Evolutionary conservation across 2,329 filamentous ascomycete genomes (phyloP).

Genomic region (Aspergillus thermomutatus): DNA sequence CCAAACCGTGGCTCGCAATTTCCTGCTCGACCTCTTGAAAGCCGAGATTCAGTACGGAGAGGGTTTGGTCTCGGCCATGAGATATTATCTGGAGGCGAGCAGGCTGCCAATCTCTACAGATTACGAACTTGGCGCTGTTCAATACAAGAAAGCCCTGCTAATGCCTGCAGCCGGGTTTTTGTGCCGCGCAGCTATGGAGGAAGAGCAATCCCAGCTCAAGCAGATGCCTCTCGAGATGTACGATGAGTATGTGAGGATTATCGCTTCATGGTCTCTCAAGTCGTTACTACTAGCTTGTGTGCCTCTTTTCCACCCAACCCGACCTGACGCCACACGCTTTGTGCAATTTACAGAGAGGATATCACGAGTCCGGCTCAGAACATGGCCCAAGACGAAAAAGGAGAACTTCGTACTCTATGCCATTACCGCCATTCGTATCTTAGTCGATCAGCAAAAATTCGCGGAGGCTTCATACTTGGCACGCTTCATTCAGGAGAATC

Average conservation of each 20-base stretch:
- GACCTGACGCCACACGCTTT: constrained; percentile 31
- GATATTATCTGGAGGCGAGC: constrained; percentile 27
- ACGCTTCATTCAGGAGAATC: constrained; percentile 27
- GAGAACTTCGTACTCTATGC: constrained; percentile 31
- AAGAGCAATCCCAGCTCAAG: constrained; percentile 19
- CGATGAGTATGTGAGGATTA: constrained; percentile 27
- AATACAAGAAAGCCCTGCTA: constrained; percentile 18
- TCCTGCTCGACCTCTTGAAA: constrained; percentile 30
- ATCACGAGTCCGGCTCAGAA: constrained; percentile 16
- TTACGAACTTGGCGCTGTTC: constrained; percentile 2
- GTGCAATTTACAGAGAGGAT: constrained; percentile 25
- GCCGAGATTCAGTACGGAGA: constrained; percentile 34
- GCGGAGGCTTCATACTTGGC: constrained; percentile 29
- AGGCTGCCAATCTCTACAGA: constrained; percentile 16
- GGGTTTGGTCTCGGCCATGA: constrained; percentile 30
- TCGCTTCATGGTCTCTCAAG: constrained; percentile 21
- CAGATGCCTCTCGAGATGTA: constrained; percentile 28
- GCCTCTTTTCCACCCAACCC: constrained; percentile 36
- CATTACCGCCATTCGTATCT: constrained; percentile 37
- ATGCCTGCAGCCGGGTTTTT: constrained; percentile 24
- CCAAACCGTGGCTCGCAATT: constrained; percentile 19
- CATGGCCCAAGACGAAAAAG: constrained; percentile 18
- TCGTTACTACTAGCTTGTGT: constrained; percentile 28
- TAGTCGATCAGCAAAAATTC: constrained; percentile 30
- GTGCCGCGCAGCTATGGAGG: constrained; percentile 22